These are phyloP conservation scores for Helminthosporium solani DNA, from an alignment of 2,329 filamentous ascomycete genomes.

Conservation along the genomic window DNA sequence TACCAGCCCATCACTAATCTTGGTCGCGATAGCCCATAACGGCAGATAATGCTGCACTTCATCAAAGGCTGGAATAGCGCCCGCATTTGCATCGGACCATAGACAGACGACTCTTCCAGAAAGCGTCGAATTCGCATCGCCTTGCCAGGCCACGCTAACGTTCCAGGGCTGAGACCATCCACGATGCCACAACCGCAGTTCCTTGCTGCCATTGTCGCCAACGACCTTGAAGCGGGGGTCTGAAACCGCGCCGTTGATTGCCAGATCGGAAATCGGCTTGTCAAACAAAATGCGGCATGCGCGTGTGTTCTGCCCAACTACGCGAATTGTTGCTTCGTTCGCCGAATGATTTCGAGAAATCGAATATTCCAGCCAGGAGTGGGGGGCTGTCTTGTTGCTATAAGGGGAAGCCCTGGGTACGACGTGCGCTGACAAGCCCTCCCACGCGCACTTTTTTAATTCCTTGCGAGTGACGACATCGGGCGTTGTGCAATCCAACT, in stretches of 20 bases:
- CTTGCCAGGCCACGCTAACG: constrained; percentile 69
- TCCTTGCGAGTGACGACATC: constrained; percentile 49
- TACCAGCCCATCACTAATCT: constrained; percentile 74
- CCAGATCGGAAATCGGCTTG: constrained; percentile 63
- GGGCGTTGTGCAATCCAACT: constrained; percentile 43
- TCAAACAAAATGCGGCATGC: constrained; percentile 75
- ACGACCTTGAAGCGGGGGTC: constrained; percentile 66
- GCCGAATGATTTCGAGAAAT: constrained; percentile 50
- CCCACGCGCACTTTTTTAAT: constrained; percentile 69
- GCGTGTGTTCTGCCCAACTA: constrained; percentile 74
- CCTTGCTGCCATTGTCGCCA: constrained; percentile 62
- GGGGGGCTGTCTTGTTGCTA: constrained; percentile 28
- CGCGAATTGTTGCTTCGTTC: constrained; percentile 61
- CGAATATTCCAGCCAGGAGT: constrained; percentile 66
- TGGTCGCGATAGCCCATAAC: constrained; percentile 75
- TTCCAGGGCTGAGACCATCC: constrained; percentile 76
- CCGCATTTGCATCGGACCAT: constrained; percentile 83
- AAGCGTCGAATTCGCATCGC: constrained; percentile 32
- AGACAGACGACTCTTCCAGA: constrained; percentile 70
- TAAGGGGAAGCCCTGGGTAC: constrained; percentile 44
- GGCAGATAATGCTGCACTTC: constrained; percentile 77
- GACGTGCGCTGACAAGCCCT: constrained; percentile 66
- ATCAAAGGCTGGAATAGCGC: constrained; percentile 77
- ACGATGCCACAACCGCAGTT: constrained; percentile 79
- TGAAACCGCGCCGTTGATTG: constrained; percentile 61